Base-by-base conservation (phyloP, 2,329 filamentous ascomycete genomes). In the Capronia americana region DNA sequence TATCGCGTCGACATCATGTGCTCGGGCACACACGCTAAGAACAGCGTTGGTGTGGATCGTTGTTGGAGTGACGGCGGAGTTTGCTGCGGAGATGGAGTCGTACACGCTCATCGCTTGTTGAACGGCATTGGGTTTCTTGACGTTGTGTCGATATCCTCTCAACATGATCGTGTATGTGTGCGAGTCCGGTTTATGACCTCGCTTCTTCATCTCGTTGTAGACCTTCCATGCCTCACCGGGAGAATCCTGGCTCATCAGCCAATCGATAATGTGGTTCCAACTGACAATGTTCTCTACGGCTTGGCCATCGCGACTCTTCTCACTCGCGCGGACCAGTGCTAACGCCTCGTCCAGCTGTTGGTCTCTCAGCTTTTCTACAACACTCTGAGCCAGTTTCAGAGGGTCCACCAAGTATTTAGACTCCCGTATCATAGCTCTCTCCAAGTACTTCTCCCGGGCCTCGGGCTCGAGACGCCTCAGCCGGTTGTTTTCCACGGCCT, bases 201-300 rank as follows among this genome's bases (percentile, higher is more conserved):
- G 86, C 80, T 98, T 98, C 81, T 98, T 99, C 94, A 99, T 98
- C 90, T 98, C 94, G 77, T 97, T 97, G 80, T 88, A 97, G n/a
- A 92, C 82, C 79, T 91, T 93, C 64, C 96, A 79, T 20, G 91
- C 93, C 23, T 82, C 80, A 66, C 84, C 83, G 38, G 92, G 77
- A 59, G 84, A 84, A 50, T 86, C 82, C 26, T 87, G 81, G 50
- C 84, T 79, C 76, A 97, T 80, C 68, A 87, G 82, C 77, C 92
- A 87, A 64, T 89, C 85, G 64, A 99, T 89, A 53, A 97, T 78
- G 74, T 91, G 87, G 78, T 98, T 98, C 93, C 94, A 99, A 65
- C 90, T 88, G 65, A 96, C 93, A 3, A 86, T 82, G 69, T 90
- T 88, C 65, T 88, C 81, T 70, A 86, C 83, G 0, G 82, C 71